Base-by-base conservation (phyloP, 169 alveolate genomes). In the Cryptosporidium ubiquitum region DNA sequence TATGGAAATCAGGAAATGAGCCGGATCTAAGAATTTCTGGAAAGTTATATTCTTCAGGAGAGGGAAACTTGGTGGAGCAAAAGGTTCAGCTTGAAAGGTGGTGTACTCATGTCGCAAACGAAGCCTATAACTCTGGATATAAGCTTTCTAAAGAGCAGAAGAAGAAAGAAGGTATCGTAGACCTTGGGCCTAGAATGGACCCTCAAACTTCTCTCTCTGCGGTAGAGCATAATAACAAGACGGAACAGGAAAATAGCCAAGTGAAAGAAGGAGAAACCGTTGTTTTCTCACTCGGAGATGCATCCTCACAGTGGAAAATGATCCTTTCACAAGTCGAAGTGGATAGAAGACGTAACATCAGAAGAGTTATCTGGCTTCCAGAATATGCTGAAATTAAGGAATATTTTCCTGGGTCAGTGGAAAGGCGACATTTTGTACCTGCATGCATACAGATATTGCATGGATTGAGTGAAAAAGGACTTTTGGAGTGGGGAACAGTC, bases 21-120 rank as follows among this genome's bases (percentile, higher is more conserved):
- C 51, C 39, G 29, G 69, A 79, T 37, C 68, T 79, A 39, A 60
- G 75, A 29, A 60, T 79, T 60, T 61, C 79, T 9, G 89, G 89
- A 18, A 58, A 79, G 37, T 26, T 79, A n/a, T 79, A 60, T 29
- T 79, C 68, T 39, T 16, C 52, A 18, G 69, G 69, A 44, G 58
- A 51, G 31, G 49, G 39, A 26, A 44, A 42, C 20, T 40, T 60
- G 29, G 51, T 7, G 26, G 89, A 79, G 10, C 35, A 61, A 23
- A 79, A 79, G 68, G 44, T 79, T 10, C 74, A 42, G 33, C 75
- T 79, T 14, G 89, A 79, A 26, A 68, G 69, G 5, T 79, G 89
- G 89, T 79, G 89, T 31, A 79, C 89, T 18, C 74, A 60, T 20
- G 89, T 64, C 7, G 89, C 89, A 61, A 79, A 79, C 52, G 79